phyloP scores from a whole-genome alignment of 768 basidiomycete genomes.

The Phylloporus sp. region DNA sequence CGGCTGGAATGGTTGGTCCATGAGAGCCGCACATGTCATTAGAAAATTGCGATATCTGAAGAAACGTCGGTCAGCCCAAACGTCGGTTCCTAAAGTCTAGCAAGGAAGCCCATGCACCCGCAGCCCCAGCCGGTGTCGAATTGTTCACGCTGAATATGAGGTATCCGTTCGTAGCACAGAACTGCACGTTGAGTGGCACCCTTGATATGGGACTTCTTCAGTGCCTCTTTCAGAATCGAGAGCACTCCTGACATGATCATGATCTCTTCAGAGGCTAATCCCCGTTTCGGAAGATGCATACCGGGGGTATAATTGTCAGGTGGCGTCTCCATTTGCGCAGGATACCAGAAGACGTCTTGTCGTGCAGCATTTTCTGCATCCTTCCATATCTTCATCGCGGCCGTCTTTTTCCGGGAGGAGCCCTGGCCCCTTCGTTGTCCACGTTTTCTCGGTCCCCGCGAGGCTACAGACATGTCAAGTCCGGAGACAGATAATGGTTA shows the following conservation, averaged over 20 bases:
- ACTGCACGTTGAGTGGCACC: constrained; percentile 51
- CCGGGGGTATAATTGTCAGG: constrained; percentile 62
- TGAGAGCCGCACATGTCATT: constrained; percentile 70
- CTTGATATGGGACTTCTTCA: constrained; percentile 47
- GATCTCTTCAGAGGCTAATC: constrained; percentile 13
- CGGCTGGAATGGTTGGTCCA: constrained; percentile 59
- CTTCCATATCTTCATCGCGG: constrained; percentile 5
- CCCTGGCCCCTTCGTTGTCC: constrained; percentile 20
- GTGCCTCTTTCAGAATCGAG: constrained; percentile 50
- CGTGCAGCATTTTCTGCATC: constrained; percentile 1
- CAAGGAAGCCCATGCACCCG: constrained; percentile 41
- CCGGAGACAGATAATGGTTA: neutral
- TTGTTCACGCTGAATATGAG: constrained; percentile 51
- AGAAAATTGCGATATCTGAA: constrained; percentile 76
- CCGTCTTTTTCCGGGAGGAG: neutral
- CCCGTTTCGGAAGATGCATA: constrained; percentile 29
- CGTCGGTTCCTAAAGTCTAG: neutral
- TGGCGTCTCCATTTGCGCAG: constrained; percentile 39
- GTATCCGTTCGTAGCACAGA: constrained; percentile 57
- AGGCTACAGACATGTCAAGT: constrained; percentile 10
- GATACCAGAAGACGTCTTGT: constrained; percentile 64
- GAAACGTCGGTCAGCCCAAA: neutral
- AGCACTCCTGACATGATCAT: constrained; percentile 52
- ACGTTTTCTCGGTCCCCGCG: constrained; percentile 3
- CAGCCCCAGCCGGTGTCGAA: constrained; percentile 75